Conservation (phyloP, 306 rosid species). For the Vigna unguiculata region DNA sequence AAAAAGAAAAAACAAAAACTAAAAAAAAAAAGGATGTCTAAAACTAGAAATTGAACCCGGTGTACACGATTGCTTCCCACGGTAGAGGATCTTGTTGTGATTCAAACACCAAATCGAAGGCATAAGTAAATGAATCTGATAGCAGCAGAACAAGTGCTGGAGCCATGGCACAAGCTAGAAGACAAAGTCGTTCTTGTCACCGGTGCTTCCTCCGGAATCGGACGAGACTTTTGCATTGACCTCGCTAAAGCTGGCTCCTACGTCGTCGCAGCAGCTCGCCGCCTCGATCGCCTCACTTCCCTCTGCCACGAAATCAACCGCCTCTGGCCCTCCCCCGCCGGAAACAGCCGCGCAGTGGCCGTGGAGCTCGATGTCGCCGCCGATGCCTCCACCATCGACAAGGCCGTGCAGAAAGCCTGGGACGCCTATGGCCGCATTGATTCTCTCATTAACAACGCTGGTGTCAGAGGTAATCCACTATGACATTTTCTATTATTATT, state of each 20-base stretch:
- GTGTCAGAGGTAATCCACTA: conserved; percentile 64
- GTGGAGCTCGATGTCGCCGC: conserved; percentile 78
- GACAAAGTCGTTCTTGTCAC: conserved; percentile 83
- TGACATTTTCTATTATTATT: background rate
- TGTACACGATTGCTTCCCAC: too few species aligned
- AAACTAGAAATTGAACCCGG: too few species aligned
- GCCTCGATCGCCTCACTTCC: conserved; percentile 66
- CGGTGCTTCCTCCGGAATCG: conserved; percentile 87
- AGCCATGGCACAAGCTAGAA: conserved; percentile 63
- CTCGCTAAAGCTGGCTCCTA: conserved; percentile 77
- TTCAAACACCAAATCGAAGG: background rate
- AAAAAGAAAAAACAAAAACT: too few species aligned
- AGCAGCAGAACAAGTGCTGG: conserved; percentile 44
- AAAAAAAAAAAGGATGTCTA: too few species aligned
- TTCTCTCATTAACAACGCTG: conserved; percentile 77
- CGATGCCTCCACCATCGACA: conserved; percentile 58
- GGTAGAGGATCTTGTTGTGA: background rate
- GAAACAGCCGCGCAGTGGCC: conserved; percentile 56
- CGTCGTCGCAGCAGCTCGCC: conserved; percentile 82
- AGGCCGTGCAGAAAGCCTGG: conserved; percentile 75
- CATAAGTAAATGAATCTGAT: conserved; percentile 33
- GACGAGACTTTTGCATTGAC: conserved; percentile 71
- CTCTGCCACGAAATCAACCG: conserved; percentile 67
- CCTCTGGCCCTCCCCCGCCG: conserved; percentile 1
- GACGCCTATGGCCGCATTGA: conserved; percentile 75